Percentiles rank a stretch among this genome's conserved stretches.
phyloP scores from a whole-genome alignment of 169 alveolate genomes.

The Condylostoma magnum region DNA sequence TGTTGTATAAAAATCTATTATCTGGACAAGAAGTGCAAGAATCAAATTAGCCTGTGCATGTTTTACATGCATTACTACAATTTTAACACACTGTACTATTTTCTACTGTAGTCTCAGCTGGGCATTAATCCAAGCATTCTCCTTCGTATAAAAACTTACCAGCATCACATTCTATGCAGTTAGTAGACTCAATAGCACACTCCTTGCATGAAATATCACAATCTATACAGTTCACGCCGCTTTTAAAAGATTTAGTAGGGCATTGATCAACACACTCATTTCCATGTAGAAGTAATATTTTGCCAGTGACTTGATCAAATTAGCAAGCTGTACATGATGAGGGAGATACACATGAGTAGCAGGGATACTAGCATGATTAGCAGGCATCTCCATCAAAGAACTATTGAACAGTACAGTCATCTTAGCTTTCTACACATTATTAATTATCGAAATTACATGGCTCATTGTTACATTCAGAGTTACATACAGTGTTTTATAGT shows the following conservation, averaged over 20 bases:
- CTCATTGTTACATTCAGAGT: background rate
- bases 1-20: background rate
- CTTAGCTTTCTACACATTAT: background rate
- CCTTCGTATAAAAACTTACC: background rate
- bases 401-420: conserved; percentile 1
- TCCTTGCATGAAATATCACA: background rate
- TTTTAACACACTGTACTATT: no score
- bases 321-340: conserved; percentile 4
- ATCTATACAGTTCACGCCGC: conserved; percentile 11
- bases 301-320: background rate
- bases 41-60: background rate
- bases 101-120: background rate
- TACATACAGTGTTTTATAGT: background rate
- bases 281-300: background rate
- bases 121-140: background rate
- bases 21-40: conserved; percentile 1
- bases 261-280: conserved; percentile 2
- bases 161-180: background rate
- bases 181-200: background rate
- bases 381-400: conserved; percentile 4
- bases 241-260: conserved; percentile 3
- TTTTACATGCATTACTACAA: background rate
- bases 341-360: background rate
- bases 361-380: conserved; percentile 4
- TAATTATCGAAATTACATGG: conserved; percentile 21